phyloP scores from a whole-genome alignment of 306 rosid species.

The Corylus americana region DNA sequence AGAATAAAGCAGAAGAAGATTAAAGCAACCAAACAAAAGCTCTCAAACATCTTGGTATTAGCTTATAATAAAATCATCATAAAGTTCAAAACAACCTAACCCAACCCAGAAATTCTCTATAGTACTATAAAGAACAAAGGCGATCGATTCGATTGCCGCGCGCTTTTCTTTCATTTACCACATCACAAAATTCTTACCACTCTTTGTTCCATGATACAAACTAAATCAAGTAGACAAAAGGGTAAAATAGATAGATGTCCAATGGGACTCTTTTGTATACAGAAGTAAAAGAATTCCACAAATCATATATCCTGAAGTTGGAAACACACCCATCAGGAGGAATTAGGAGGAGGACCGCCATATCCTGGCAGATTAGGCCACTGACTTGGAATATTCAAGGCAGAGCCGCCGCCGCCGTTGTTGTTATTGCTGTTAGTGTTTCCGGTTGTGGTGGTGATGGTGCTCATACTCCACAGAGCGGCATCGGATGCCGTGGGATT shows the following conservation, averaged over 20 bases:
- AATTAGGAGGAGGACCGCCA: constrained; percentile 29
- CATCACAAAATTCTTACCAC: constrained; percentile 28
- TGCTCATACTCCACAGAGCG: constrained; percentile 47
- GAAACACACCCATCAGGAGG: too few relatives aligned
- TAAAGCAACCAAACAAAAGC: constrained; percentile 4
- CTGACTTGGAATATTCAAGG: constrained; percentile 29
- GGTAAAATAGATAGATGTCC: background rate
- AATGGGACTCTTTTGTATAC: background rate
- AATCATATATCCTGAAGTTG: background rate
- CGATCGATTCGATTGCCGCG: background rate
- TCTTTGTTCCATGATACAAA: constrained; percentile 18
- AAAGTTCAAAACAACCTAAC: constrained; percentile 26
- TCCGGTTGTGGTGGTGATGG: constrained; percentile 23
- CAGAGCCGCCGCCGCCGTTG: constrained; percentile 1
- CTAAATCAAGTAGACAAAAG: constrained; percentile 19
- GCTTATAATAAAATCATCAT: constrained; percentile 20
- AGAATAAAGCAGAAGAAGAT: constrained; percentile 1
- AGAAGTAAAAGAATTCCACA: constrained; percentile 5
- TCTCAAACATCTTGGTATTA: constrained; percentile 14
- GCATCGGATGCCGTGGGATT: constrained; percentile 12
- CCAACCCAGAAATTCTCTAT: constrained; percentile 39
- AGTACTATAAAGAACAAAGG: constrained; percentile 8
- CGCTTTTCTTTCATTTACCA: constrained; percentile 27
- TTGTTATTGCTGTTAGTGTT: constrained; percentile 22
- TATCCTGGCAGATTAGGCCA: constrained; percentile 47